Evolutionary conservation across 2,329 filamentous ascomycete genomes (phyloP), one percentile per base, ranked within the genome.

Genomic region (Verticillium zaregamsianum): DNA sequence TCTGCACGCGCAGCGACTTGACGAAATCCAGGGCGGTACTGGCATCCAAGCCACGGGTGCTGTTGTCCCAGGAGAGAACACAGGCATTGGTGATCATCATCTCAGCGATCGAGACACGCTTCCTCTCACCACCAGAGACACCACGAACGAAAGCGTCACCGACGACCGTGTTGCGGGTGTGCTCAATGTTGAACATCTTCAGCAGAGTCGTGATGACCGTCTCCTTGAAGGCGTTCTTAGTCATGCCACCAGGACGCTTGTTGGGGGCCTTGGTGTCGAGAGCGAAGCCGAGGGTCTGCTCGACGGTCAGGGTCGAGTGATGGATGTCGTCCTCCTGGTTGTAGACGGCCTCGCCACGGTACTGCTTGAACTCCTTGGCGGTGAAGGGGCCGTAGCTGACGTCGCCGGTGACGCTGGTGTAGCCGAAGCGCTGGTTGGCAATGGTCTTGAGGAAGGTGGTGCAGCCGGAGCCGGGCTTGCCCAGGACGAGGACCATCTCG

Each of bases 131-230:
- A 64, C 90, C 92, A 55, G 87, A 92, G 0, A 96, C 83, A 72
- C 92, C 93, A 58, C 91, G 88, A 23, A 95, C 84, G 65, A 94
- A 92, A 1, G 86, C 85, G 65, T 95, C 90, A 8, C 93, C 93
- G 31, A 97, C 92, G 33, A 94, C 86, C 0, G 93, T 97, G 71
- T 93, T 85, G 59, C 86, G 84, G 0, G 92, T 96, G 74, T 97
- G 92, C 73, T 93, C 90, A 60, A 97, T 96, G 71, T 94, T 95
- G 81, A 97, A 96, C 90, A 96, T 95, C 70, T 91, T 92, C 59
- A 97, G 80, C 63, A 97, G 81, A 69, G 89, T 85, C 20, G 86
- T 82, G 64, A 93, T 82, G 62, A 96, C 87, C 67, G 87, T 86
- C 58, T 90, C 82, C 78, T 93, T 93, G 79, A 94, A 94, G 17